Evolutionary conservation across 2,329 filamentous ascomycete species (phyloP).

Genomic region (Colletotrichum graminicola): DNA sequence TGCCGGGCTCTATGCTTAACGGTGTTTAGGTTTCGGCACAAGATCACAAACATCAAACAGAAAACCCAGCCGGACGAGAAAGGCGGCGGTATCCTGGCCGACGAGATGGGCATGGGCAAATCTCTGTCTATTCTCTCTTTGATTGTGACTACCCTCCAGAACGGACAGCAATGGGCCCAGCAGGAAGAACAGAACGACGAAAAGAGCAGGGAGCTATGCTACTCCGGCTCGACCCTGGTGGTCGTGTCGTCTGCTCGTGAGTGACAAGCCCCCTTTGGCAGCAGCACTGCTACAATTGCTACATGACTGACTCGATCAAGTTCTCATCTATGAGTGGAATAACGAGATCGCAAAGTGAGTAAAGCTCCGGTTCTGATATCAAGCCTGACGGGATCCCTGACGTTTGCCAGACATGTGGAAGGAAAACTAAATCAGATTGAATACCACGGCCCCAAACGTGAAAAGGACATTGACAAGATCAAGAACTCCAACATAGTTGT

Average conservation of each 20-base stretch:
- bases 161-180: slow-evolving; percentile 52
- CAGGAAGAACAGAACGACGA: slow-evolving; percentile 42
- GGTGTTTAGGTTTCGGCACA: slow-evolving; percentile 51
- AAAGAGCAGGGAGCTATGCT: slow-evolving; percentile 38
- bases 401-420: slow-evolving; percentile 50
- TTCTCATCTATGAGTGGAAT: slow-evolving; percentile 57
- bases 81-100: slow-evolving; percentile 65
- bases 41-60: slow-evolving; percentile 54
- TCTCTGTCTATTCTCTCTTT: slow-evolving; percentile 65
- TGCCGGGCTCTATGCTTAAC: background rate
- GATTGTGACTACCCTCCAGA: slow-evolving; percentile 56
- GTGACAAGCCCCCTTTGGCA: slow-evolving; percentile 41
- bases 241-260: slow-evolving; percentile 58
- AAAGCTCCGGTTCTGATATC: background rate
- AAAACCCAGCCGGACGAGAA: slow-evolving; percentile 47
- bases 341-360: slow-evolving; percentile 54
- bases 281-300: background rate
- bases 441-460: slow-evolving; percentile 54
- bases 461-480: slow-evolving; percentile 46
- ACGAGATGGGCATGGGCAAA: slow-evolving; percentile 74
- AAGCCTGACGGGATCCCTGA: background rate
- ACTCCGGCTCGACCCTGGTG: slow-evolving; percentile 57
- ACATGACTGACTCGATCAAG: slow-evolving; percentile 44
- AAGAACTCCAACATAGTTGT: slow-evolving; percentile 56
- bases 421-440: slow-evolving; percentile 47